Evolutionary conservation across 1,139 yeast genomes (phyloP), one percentile per base, ranked within the genome.

Genomic region (Sugiyamaella grinbergsii): DNA sequence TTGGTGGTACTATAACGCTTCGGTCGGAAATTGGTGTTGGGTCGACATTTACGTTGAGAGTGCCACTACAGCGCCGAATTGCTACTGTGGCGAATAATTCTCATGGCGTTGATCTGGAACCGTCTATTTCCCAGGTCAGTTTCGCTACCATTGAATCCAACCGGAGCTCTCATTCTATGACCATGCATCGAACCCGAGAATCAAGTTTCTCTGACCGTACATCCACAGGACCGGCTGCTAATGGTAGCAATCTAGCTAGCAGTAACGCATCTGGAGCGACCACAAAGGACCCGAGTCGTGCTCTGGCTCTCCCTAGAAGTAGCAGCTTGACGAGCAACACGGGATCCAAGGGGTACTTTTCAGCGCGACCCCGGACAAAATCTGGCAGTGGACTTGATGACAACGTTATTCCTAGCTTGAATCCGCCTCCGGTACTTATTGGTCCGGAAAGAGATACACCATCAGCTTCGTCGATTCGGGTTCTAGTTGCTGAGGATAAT

Each of bases 401-500:
- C 16, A 29, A 23, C 23, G n/a, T n/a, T n/a, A n/a, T n/a, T n/a
- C n/a, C n/a, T n/a, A 8, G 26, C 7, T 22, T 31, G 10, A 37
- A 4, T 11, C 19, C 31, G 7, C 8, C 15, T 37, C 3, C 43
- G 5, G 33, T 11, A 19, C 7, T 23, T 10, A 11, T 33, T 2
- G 7, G 32, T 4, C 16, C 31, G 15, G 24, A 16, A 8, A 44
- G 13, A 4, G 39, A 38, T 13, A 11, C 33, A 10, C 28, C 22
- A 24, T 24, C 41, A 8, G 51, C 51, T 20, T 41, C 43, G 5
- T 39, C 51, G 4, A 70, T 74, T 36, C 67, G 76, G 47, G 82
- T 93, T 19, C 74, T 93, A 52, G 91, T 93, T n/a, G 98, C 97
- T 0, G 98, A 93, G 63, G 98, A 93, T 65, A 93, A 93, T 61